Conservation (phyloP, 352 stramenopile genomes). For the Globisporangium irregulare region DNA sequence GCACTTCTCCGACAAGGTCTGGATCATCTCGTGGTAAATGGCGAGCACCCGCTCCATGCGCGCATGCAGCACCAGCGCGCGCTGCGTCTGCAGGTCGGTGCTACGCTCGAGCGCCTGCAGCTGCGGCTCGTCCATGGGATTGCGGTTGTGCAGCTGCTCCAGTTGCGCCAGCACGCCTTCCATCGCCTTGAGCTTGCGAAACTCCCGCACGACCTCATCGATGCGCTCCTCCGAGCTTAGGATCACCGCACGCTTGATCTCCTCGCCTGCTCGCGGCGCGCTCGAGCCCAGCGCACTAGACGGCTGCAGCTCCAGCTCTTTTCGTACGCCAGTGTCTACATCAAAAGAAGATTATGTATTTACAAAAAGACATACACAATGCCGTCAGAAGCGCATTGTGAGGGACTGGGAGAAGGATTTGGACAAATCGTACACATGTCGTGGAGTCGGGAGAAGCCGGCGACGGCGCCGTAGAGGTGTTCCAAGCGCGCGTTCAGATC, state of each 20-base stretch:
- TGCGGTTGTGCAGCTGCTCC: conserved; percentile 31
- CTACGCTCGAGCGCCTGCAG: conserved; percentile 33
- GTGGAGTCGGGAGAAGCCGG: conserved; percentile 39
- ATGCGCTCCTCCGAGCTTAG: conserved; percentile 50
- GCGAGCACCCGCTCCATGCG: conserved; percentile 49
- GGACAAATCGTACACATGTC: conserved; percentile 38
- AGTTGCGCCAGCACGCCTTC: conserved; percentile 38
- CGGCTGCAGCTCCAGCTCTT: conserved; percentile 38
- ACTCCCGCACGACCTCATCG: conserved; percentile 29
- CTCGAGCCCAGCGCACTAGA: conserved; percentile 21
- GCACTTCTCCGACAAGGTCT: conserved; percentile 68
- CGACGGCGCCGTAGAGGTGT: conserved; percentile 27
- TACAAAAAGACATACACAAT: too few relatives aligned
- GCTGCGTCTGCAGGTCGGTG: conserved; percentile 35
- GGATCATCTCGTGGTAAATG: conserved; percentile 67
- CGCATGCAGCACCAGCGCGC: conserved; percentile 40
- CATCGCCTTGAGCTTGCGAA: conserved; percentile 49
- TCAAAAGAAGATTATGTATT: too few relatives aligned
- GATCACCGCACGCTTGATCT: conserved; percentile 63
- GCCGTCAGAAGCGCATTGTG: too few relatives aligned
- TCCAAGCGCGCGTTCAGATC: conserved; percentile 29
- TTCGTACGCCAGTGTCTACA: conserved; percentile 28
- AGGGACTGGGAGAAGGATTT: neutral
- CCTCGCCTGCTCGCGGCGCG: conserved; percentile 27
- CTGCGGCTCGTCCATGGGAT: conserved; percentile 17